Conservation (phyloP, 768 basidiomycete species). For the Collybia sordida region DNA sequence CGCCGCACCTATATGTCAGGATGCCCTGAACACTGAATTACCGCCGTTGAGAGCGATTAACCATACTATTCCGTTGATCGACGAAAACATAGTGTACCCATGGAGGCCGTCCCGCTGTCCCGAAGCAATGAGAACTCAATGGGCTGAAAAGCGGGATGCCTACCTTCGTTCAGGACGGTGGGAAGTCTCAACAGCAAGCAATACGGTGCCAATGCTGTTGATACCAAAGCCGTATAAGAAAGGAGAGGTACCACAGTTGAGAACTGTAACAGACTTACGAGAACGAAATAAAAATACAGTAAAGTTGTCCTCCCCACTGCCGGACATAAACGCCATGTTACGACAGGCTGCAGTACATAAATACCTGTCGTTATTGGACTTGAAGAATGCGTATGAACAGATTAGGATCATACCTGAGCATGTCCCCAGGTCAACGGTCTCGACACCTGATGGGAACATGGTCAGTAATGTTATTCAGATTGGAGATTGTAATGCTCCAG, state of each 20-base stretch:
- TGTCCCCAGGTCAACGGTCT: conserved; percentile 14
- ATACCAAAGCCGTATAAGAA: conserved; percentile 22
- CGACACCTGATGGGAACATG: conserved; percentile 27
- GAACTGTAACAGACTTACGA: conserved; percentile 33
- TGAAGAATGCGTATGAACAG: conserved; percentile 37
- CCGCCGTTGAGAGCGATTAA: conserved; percentile 40
- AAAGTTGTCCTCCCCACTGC: conserved; percentile 14
- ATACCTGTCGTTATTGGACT: conserved; percentile 28
- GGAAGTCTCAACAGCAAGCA: conserved; percentile 1
- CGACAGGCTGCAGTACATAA: conserved; percentile 16
- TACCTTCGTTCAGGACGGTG: conserved; percentile 11
- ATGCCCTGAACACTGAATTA: background rate
- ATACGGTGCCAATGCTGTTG: conserved; percentile 1
- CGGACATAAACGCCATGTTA: conserved; percentile 11
- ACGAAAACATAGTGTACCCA: conserved; percentile 27
- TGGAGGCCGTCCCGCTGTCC: conserved; percentile 11
- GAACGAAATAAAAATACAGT: conserved; percentile 35
- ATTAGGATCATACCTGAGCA: conserved; percentile 22
- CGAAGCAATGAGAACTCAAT: conserved; percentile 4
- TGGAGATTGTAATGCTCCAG: conserved; percentile 8
- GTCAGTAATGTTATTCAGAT: conserved; percentile 22
- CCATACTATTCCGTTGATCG: conserved; percentile 39
- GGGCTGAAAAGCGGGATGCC: conserved; percentile 8
- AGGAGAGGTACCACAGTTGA: conserved; percentile 22
- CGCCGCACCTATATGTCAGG: conserved; percentile 1